Base-by-base conservation (phyloP, 1,284 basidiomycete species). In the Malassezia arunalokei region DNA sequence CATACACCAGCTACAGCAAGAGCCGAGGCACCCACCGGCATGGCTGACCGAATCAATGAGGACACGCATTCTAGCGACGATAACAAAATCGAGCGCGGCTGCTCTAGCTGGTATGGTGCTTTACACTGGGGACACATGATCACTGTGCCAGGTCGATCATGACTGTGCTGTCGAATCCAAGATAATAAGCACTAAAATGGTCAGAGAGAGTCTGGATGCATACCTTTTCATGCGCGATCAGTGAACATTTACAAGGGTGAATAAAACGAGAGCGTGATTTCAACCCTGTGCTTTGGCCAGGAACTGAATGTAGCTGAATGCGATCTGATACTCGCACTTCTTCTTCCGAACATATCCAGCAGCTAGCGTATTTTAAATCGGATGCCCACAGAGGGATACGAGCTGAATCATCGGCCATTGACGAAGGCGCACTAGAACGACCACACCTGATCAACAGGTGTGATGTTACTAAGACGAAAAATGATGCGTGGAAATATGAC, bases 201-300 rank as follows among this genome's bases (percentile, higher is more conserved):
- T 15, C 2, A 35, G 3, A 3, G 7, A 2, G 3, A 32, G 15
- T 6, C 5, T 17, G n/a, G 17, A 39, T 44, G 33, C 35, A 35
- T 45, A 54, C 52, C 31, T 55, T 55, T 39, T 55, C 53, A 28
- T 55, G 53, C 7, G 53, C 53, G 14, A 55, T 43, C 14, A 55
- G 33, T 2, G 53, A 55, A 17, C 53, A 55, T 24, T 45, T 50
- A 27, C 53, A 55, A 6, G 53, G 47, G 30, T 55, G 53, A 7
- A 55, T 29, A 47, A 55, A 55, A 8, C 43, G 43, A 6, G 47
- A 50, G 3, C 47, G 48, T 3, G 41, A 43, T 11, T 24, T 4
- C 20, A 24, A 24, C 20, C 20, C 20, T 2, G 20, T 24, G 20
- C 20, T 24, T 2, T 24, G 20, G 4, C 20, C 20, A 24, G 20